Percentiles rank a stretch among this genome's conserved stretches.
These are phyloP conservation scores for Trichosporon inkin DNA, from an alignment of 1,284 basidiomycete genomes.

Conservation along the genomic window DNA sequence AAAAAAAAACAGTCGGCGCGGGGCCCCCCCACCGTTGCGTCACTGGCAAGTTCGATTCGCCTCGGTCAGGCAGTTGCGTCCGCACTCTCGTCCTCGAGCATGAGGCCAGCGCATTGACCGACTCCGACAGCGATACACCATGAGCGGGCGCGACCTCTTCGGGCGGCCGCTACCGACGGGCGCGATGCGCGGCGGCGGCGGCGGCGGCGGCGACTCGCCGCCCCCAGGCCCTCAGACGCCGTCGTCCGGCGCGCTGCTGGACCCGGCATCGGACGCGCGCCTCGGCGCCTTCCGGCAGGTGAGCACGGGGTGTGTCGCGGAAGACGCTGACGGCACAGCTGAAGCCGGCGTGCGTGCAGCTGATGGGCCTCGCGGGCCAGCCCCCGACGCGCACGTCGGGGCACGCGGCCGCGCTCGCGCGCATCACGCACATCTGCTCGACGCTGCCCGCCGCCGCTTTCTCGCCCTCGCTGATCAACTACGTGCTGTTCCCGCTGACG, in stretches of 20 bases:
- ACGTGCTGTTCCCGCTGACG: slow-evolving; percentile 79
- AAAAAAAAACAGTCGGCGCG: too few relatives aligned
- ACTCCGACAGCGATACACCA: neutral
- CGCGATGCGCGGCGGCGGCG: neutral
- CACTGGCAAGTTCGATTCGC: slow-evolving; percentile 5
- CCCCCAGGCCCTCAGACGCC: neutral
- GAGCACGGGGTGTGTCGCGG: neutral
- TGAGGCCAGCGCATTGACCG: neutral
- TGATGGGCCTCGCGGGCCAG: slow-evolving; percentile 63
- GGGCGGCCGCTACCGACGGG: slow-evolving; percentile 16
- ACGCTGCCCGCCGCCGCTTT: slow-evolving; percentile 54
- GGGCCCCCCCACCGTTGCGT: neutral
- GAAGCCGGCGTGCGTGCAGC: slow-evolving; percentile 70
- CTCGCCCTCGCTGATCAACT: slow-evolving; percentile 66
- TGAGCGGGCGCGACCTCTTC: slow-evolving; percentile 22
- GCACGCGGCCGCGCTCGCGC: slow-evolving; percentile 57
- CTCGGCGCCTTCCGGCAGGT: slow-evolving; percentile 44
- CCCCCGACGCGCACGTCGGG: slow-evolving; percentile 56
- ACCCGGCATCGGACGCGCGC: slow-evolving; percentile 19
- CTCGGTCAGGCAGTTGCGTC: slow-evolving; percentile 4
- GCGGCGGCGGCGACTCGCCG: neutral
- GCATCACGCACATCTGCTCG: slow-evolving; percentile 56
- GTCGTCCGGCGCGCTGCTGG: neutral
- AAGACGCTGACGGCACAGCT: slow-evolving; percentile 58
- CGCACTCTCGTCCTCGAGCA: neutral